Evolutionary conservation across 2,329 filamentous ascomycete genomes (phyloP), one percentile per base, ranked within the genome.

Genomic region (Cladosporium sp.): DNA sequence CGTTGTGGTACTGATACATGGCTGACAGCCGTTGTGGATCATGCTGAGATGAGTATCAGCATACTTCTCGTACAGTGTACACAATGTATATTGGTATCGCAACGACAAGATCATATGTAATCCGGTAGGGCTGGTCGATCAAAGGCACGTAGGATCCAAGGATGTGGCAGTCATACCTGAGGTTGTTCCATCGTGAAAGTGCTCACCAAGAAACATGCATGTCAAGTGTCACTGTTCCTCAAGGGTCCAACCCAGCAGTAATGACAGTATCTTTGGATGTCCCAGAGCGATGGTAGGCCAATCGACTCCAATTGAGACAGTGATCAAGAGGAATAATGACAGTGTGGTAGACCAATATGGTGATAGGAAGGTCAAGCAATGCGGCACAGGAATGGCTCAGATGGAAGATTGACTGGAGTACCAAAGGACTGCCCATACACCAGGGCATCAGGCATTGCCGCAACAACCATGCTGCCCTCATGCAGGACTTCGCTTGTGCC

Each of bases 1-100:
- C 72, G 60, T 73, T 73, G 69, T 74, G 72, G 61, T 73, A 74
- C 66, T 74, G 70, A 62, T 74, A 74, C 22, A 73, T 61, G 42
- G 69, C 69, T 34, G 70, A 72, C n/a, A 72, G 65, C 20, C 54
- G 43, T 58, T 58, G 55, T 9, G 55, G 55, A 25, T 51, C n/a
- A n/a, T 22, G 55, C 49, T 58, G 47, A 4, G 28, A 17, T 3
- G n/a, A 20, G 22, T 39, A 12, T 49, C 17, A 57, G 54, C 30
- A 19, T 30, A 25, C 5, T 6, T 40, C 38, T 17, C 3, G 38
- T 34, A 9, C 30, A 25, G 25, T 25, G 8, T 34, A 34, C 30
- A 34, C 30, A 34, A 11, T 34, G 11, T 34, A 34, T 34, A 8
- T 34, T 34, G 8, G 30, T 34, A 12, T 34, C 8, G 30, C 5